Conservation (phyloP, 495 filamentous ascomycete species). For the Daldinia grandis region DNA sequence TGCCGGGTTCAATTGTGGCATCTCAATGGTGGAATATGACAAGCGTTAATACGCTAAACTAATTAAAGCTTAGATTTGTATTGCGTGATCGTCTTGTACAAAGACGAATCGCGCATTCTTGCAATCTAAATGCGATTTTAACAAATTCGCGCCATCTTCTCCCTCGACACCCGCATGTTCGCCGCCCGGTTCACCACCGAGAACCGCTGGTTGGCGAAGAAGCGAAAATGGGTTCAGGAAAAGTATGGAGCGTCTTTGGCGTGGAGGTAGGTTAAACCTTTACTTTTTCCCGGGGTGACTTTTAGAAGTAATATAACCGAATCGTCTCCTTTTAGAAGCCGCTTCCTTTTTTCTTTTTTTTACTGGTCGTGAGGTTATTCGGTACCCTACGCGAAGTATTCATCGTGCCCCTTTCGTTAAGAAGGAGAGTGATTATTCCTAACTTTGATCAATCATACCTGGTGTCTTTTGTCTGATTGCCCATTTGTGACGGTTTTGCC, state of each 20-base stretch:
- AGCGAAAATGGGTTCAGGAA: constrained; percentile 32
- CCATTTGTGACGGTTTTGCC: constrained; percentile 7
- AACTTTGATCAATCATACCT: constrained; percentile 4
- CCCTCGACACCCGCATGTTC: constrained; percentile 36
- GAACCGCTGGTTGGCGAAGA: constrained; percentile 34
- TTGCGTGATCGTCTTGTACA: constrained; percentile 38
- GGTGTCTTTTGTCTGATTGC: constrained; percentile 13
- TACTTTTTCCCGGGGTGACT: constrained; percentile 6
- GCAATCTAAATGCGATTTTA: constrained; percentile 32
- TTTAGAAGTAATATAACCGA: constrained; percentile 10
- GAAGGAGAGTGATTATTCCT: not conserved
- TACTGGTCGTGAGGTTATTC: constrained; percentile 21
- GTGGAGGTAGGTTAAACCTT: constrained; percentile 38
- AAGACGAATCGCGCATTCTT: constrained; percentile 39
- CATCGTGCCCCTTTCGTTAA: constrained; percentile 4
- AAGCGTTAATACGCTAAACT: constrained; percentile 13
- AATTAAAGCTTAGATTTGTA: constrained; percentile 8
- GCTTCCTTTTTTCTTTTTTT: constrained; percentile 27
- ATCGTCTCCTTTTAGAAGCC: constrained; percentile 10
- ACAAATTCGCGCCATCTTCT: constrained; percentile 27
- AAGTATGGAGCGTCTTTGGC: constrained; percentile 39
- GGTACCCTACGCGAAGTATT: constrained; percentile 20
- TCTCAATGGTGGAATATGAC: constrained; percentile 31
- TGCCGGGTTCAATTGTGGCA: constrained; percentile 17
- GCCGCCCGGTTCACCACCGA: constrained; percentile 37